Evolutionary conservation across 208 protist genomes (phyloP), one percentile per base, ranked within the genome.

Genomic region (Angomonas ambiguus): DNA sequence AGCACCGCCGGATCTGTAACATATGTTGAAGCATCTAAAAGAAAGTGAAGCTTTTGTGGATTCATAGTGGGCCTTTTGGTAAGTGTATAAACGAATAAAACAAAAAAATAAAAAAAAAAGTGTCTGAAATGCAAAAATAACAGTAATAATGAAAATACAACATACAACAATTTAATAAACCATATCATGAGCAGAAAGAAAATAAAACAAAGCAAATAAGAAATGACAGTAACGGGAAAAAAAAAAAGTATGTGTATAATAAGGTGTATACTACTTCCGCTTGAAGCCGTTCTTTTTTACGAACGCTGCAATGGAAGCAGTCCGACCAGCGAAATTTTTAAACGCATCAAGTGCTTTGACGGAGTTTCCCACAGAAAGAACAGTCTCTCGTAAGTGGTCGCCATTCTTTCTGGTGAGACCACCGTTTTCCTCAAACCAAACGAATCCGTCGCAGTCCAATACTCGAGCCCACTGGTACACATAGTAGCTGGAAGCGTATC

Each of bases 401-500:
- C 88, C 88, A 62, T 79, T 83, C 20, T 62, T 69, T 30, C 82
- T 74, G 20, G 74, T 67, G 25, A 85, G 67, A 22, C 85, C 80
- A 42, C 82, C 82, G 25, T 82, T 67, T 68, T 88, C 76, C 22
- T 82, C 77, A 57, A 94, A 86, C 62, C 77, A 87, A 38, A 74
- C 82, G 49, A 88, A 90, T 20, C 69, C 76, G 62, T 91, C 80
- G 31, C 80, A 77, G 56, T 82, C 74, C 18, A 90, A 66, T 67
- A 94, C 65, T 61, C 91, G 82, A 20, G 85, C 88, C 80, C 76
- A 83, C 34, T 78, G 76, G 79, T 94, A 92, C 31, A 73, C 72
- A 69, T 90, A 92, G 74, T 92, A 94, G 30, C 80, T 83, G 25
- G 83, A 76, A 24, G 75, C 51, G 74, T 94, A 94, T 48, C 81